Evolutionary conservation across 495 filamentous ascomycete genomes (phyloP), one percentile per base, ranked within the genome.

Genomic region (Clohesyomyces aquaticus): DNA sequence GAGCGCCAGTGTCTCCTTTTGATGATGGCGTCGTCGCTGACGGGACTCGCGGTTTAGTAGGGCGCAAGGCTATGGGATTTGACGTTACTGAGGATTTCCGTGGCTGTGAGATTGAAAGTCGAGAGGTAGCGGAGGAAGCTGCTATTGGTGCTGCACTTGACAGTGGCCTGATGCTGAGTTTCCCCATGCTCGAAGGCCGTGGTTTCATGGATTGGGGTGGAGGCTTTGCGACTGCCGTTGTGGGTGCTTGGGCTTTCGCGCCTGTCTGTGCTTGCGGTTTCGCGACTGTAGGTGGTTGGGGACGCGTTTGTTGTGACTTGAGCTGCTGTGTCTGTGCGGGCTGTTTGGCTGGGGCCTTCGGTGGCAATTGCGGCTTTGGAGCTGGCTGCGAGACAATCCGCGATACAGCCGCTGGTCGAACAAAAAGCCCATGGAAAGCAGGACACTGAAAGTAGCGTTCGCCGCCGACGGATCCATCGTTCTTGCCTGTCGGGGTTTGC

Each of bases 381-480:
- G 67, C 73, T 0, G 68, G 57, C 55, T 85, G 78, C 52, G 85
- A 82, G 42, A 95, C 57, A 19, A 92, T 72, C 26, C 79, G 78
- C 23, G 84, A 77, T 1, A 77, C 58, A 12, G 84, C 85, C 2
- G 79, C 71, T 4, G 90, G 87, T 32, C 88, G 82, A 28, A 96
- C 82, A 69, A 98, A 98, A 88, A 98, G 94, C 68, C 94, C 94
- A 77, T 84, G 83, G 4, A 84, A 83, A 59, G 85, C 85, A 54
- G 85, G 75, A 71, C 93, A 97, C 23, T 91, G 84, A 70, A 98
- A 98, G 75, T 98, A 98, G 41, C 91, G 81, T 65, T 93, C 83
- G 43, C 91, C 93, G 74, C 93, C 84, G 41, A 98, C 89, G 27
- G 88, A 85, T 66, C 94, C 94, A 81, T 98, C 91, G 70, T 98